Evolutionary conservation across 768 basidiomycete genomes (phyloP).

Genomic region (Pleurotus tuber-regium): DNA sequence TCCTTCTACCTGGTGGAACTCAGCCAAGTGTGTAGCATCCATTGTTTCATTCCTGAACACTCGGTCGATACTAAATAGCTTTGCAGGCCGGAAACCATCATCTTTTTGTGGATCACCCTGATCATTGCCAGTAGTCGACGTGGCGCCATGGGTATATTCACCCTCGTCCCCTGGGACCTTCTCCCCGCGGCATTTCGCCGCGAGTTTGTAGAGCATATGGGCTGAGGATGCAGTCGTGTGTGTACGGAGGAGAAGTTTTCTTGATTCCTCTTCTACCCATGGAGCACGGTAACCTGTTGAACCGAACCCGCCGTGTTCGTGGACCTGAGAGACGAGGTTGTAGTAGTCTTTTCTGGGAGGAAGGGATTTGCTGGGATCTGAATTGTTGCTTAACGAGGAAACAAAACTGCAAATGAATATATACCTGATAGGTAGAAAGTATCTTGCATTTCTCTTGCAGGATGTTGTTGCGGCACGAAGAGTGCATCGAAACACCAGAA

Average conservation of each 20-base stretch:
- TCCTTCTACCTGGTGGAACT: slow-evolving; percentile 99
- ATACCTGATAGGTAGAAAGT: slow-evolving; percentile 96
- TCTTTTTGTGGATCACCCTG: slow-evolving; percentile 26
- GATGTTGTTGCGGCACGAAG: slow-evolving; percentile 98
- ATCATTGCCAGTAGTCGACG: slow-evolving; percentile 21
- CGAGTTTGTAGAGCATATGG: slow-evolving; percentile 91
- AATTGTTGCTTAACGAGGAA: slow-evolving; percentile 6
- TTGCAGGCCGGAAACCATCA: slow-evolving; percentile 88
- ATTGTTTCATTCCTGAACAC: slow-evolving; percentile 99
- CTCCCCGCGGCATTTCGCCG: slow-evolving; percentile 76
- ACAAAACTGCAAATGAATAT: slow-evolving; percentile 11
- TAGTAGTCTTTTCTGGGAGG: slow-evolving; percentile 82
- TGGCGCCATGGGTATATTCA: slow-evolving; percentile 38
- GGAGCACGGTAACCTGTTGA: slow-evolving; percentile 97
- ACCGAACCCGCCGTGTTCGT: slow-evolving; percentile 85
- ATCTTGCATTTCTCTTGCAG: slow-evolving; percentile 95
- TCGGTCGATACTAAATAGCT: slow-evolving; percentile 95
- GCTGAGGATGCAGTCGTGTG: slow-evolving; percentile 96
- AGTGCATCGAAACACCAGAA: slow-evolving; percentile 99
- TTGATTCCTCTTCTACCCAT: slow-evolving; percentile 90
- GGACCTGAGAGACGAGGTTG: slow-evolving; percentile 76
- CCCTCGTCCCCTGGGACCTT: slow-evolving; percentile 33
- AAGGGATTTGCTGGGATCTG: slow-evolving; percentile 79
- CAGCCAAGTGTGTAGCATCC: slow-evolving; percentile 97
- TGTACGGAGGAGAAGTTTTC: slow-evolving; percentile 89